Evolutionary conservation across 768 basidiomycete species (phyloP), one percentile per base, ranked within the genome.

Genomic region (Amanita pseudoporphyria): DNA sequence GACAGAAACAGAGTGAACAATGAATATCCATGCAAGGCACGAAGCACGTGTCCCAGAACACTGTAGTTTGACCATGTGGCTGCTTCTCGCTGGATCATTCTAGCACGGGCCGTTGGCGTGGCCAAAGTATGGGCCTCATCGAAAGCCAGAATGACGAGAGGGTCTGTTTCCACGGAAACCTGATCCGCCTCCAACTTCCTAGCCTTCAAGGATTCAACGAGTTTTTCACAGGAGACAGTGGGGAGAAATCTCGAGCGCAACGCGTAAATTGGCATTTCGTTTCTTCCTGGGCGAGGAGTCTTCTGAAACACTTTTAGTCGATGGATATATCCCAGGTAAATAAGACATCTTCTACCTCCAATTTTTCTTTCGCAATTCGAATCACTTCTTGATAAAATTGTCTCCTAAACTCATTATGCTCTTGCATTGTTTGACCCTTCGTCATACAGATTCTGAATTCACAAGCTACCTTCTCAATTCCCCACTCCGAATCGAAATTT

Each of bases 1-100:
- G 43, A 45, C 26, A 45, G 43, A 45, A 45, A 30, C 5, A 45
- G 43, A 46, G 45, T 30, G 24, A 32, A 46, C 21, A 46, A 36
- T 33, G 45, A 30, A 30, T 32, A 36, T 18, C 16, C 2, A 18
- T 32, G 21, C 45, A 46, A 36, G 24, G 45, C 19, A 46, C 21
- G 45, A 31, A 46, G n/a, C 31, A 36, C 45, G 18, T 36, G 45
- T 46, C 45, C 19, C 35, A 46, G 45, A 33, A 33, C 45, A 33
- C 45, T 36, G 18, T 5, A 46, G 31, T 46, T 46, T 33, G 45
- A 46, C 45, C 45, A 46, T 42, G 22, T 42, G 26, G 39, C 16
- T 33, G 3, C 30, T 46, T 31, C 18, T 42, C 22, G 19, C 12
- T 33, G 6, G 30, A 21, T 18, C 31, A 31, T n/a, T n/a, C n/a